phyloP scores from a whole-genome alignment of 1,139 yeast species.

The Hemisphaericaspora xylanilytica region DNA sequence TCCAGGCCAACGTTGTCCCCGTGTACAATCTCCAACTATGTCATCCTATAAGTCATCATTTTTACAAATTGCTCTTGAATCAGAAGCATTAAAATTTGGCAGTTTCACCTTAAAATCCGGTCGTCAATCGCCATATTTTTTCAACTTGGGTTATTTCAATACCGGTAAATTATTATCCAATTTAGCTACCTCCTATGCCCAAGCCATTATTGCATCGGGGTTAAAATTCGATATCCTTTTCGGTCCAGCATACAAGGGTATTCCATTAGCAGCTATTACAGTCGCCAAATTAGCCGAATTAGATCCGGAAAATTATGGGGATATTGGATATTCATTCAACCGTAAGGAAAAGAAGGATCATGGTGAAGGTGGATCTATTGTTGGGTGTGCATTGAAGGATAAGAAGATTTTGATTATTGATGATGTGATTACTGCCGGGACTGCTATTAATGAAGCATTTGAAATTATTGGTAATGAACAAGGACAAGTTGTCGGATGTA shows the following conservation, averaged over 20 bases:
- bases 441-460: constrained; percentile 94
- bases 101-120: constrained; percentile 88
- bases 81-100: constrained; percentile 83
- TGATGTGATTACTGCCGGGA: constrained; percentile 98
- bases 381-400: constrained; percentile 72
- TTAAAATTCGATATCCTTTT: constrained; percentile 86
- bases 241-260: constrained; percentile 98
- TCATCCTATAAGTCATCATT: constrained; percentile 59
- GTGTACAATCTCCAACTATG: constrained; percentile 15
- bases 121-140: constrained; percentile 91
- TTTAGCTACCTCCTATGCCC: constrained; percentile 85
- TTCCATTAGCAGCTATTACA: constrained; percentile 90
- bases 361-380: constrained; percentile 97
- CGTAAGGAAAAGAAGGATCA: constrained; percentile 95
- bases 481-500: constrained; percentile 78
- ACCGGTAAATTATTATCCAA: constrained; percentile 75
- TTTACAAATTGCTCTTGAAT: constrained; percentile 75
- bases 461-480: constrained; percentile 67
- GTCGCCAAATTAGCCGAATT: constrained; percentile 89
- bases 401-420: constrained; percentile 82
- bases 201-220: constrained; percentile 76
- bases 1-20: no score
- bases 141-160: constrained; percentile 87
- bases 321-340: constrained; percentile 71
- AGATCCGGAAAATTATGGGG: constrained; percentile 69